Conservation (phyloP, 345 rosid species). For the Dimocarpus longan region DNA sequence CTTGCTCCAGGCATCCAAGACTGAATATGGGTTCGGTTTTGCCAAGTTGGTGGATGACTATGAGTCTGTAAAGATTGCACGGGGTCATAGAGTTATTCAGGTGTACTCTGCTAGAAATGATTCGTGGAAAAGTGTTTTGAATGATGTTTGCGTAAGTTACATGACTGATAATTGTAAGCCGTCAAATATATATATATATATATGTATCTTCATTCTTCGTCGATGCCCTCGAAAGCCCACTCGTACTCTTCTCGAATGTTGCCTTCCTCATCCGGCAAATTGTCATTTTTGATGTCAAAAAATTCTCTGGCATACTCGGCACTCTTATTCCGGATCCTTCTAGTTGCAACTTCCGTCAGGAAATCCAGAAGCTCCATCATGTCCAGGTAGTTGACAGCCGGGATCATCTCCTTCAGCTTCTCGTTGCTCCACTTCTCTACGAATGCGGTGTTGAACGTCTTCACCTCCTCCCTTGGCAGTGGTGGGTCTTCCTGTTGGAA, state of each 20-base stretch:
- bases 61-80: too few species aligned
- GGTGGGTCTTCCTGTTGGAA: not conserved
- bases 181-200: too few species aligned
- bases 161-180: too few species aligned
- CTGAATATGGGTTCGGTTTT: too few species aligned
- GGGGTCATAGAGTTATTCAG: too few species aligned
- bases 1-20: too few species aligned
- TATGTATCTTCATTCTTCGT: too few species aligned
- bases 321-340: slow-evolving; percentile 41
- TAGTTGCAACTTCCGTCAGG: slow-evolving; percentile 28
- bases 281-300: slow-evolving; percentile 43
- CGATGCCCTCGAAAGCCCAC: slow-evolving; percentile 41
- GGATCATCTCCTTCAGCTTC: slow-evolving; percentile 25
- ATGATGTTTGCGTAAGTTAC: too few species aligned
- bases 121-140: too few species aligned
- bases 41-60: too few species aligned
- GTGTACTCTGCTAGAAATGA: too few species aligned
- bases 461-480: slow-evolving; percentile 13
- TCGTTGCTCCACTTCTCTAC: slow-evolving; percentile 15
- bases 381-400: slow-evolving; percentile 40
- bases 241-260: slow-evolving; percentile 17
- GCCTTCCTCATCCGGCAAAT: slow-evolving; percentile 40
- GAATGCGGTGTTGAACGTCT: slow-evolving; percentile 16
- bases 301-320: slow-evolving; percentile 40
- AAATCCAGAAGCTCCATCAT: slow-evolving; percentile 33